These are phyloP conservation scores for Taxawa tesnikishii DNA, from an alignment of 2,329 filamentous ascomycete genomes.

Conservation along the genomic window DNA sequence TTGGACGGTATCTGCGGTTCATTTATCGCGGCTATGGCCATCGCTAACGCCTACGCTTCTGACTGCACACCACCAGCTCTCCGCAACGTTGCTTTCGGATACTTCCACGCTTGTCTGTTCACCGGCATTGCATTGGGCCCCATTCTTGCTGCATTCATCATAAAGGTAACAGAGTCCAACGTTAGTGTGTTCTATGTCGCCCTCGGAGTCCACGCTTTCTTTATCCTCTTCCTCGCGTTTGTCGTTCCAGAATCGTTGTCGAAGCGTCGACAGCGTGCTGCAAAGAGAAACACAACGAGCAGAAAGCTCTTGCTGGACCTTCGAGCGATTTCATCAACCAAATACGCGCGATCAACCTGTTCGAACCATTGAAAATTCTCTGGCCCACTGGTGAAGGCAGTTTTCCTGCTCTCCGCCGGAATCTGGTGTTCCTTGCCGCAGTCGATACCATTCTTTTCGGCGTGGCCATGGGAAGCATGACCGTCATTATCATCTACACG, in stretches of 20 bases:
- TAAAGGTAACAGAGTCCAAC: conserved; percentile 62
- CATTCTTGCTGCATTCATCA: conserved; percentile 65
- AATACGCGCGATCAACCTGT: conserved; percentile 45
- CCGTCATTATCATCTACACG: conserved; percentile 75
- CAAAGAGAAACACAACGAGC: conserved; percentile 53
- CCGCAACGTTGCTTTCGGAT: conserved; percentile 74
- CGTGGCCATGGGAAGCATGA: conserved; percentile 65
- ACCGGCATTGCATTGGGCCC: conserved; percentile 81
- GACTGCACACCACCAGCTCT: conserved; percentile 75
- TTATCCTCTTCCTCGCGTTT: conserved; percentile 59
- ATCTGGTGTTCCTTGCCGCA: conserved; percentile 67
- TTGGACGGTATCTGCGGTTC: conserved; percentile 80
- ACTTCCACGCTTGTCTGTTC: conserved; percentile 82
- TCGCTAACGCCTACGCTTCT: conserved; percentile 75
- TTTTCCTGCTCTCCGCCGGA: conserved; percentile 53
- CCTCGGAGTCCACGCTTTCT: conserved; percentile 58
- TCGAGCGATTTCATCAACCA: conserved; percentile 31
- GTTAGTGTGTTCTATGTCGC: conserved; percentile 78
- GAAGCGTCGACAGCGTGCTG: conserved; percentile 54
- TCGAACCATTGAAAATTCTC: conserved; percentile 67
- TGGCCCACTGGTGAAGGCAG: conserved; percentile 57
- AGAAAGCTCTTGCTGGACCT: conserved; percentile 20
- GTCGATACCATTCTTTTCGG: conserved; percentile 77
- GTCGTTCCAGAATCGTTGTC: conserved; percentile 77
- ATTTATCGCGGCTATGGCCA: conserved; percentile 69